phyloP scores from a whole-genome alignment of 768 basidiomycete genomes.

The Cystobasidium ongulense region DNA sequence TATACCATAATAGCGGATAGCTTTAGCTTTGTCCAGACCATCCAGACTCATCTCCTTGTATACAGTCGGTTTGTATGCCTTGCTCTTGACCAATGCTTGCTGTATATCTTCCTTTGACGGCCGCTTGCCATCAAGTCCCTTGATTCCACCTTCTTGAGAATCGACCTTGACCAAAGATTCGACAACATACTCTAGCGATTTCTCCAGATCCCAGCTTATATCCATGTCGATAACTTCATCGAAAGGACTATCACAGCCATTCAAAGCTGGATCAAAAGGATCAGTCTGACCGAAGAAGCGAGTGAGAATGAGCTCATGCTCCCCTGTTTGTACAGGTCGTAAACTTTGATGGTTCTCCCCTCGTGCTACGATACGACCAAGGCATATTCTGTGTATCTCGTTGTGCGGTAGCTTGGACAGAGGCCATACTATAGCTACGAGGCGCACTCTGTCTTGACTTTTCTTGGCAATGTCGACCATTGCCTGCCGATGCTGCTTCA shows the following conservation, averaged over 20 bases:
- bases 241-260: conserved; percentile 45
- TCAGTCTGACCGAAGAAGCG: conserved; percentile 63
- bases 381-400: conserved; percentile 65
- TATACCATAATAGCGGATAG: conserved; percentile 66
- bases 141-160: conserved; percentile 45
- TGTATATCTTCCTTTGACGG: conserved; percentile 52
- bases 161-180: conserved; percentile 56
- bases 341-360: conserved; percentile 80
- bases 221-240: conserved; percentile 64
- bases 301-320: conserved; percentile 75
- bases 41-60: conserved; percentile 43
- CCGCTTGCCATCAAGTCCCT: conserved; percentile 4
- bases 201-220: conserved; percentile 53
- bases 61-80: conserved; percentile 48
- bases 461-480: conserved; percentile 53
- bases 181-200: conserved; percentile 56
- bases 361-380: conserved; percentile 62
- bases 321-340: conserved; percentile 53
- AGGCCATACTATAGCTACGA: conserved; percentile 75
- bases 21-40: conserved; percentile 32
- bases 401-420: conserved; percentile 54
- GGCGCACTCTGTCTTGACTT: conserved; percentile 49
- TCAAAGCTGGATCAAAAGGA: conserved; percentile 57
- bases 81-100: conserved; percentile 50
- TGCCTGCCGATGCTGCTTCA: conserved; percentile 63